These are phyloP conservation scores for Solanum chmielewskii DNA, from an alignment of 257 asterid species.

Conservation along the genomic window DNA sequence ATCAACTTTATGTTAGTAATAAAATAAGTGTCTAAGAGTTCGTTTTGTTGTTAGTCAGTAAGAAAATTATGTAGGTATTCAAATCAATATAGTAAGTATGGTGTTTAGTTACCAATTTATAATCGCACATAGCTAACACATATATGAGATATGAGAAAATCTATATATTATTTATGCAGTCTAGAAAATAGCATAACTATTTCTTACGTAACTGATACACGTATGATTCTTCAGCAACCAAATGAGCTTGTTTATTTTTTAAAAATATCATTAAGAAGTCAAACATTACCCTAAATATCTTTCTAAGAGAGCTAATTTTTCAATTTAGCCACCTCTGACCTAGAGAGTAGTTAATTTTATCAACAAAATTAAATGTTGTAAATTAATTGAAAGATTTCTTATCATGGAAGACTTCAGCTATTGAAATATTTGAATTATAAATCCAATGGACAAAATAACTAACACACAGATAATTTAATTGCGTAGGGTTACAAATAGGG, in stretches of 20 bases:
- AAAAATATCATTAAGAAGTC: background rate
- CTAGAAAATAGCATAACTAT: background rate
- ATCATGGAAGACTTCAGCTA: background rate
- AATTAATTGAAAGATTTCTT: background rate
- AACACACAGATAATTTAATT: background rate
- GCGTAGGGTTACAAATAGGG: background rate
- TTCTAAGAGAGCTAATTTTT: background rate
- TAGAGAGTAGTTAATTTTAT: background rate
- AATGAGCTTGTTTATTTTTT: background rate
- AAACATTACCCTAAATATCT: background rate
- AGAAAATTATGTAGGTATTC: background rate
- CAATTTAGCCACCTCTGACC: background rate
- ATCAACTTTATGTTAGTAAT: background rate
- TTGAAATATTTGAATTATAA: background rate
- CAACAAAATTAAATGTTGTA: background rate
- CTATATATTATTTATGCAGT: no score
- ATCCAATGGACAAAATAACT: background rate
- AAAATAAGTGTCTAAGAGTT: background rate
- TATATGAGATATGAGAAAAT: background rate
- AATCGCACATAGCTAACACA: background rate
- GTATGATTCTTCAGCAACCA: background rate
- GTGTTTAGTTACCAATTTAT: background rate
- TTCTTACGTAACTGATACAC: fast-evolving
- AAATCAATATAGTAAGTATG: background rate
- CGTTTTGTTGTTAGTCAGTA: background rate